phyloP scores from a whole-genome alignment of 2,329 filamentous ascomycete species.

The Sporothrix schenckii region DNA sequence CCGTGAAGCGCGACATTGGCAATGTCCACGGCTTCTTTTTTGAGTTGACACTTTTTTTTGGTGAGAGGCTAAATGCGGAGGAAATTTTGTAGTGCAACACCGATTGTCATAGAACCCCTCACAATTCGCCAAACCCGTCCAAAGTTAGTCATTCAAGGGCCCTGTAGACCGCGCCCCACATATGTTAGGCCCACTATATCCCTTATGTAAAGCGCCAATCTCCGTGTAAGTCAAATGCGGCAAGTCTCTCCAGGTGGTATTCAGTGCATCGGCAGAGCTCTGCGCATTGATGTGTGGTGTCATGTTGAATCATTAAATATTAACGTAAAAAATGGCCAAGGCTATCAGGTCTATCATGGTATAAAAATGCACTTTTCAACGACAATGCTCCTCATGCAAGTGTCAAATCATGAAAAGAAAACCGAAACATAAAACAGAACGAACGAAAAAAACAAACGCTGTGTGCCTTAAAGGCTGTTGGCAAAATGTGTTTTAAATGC shows the following conservation, averaged over 20 bases:
- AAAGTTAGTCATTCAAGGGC: conserved; percentile 24
- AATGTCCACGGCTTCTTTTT: conserved; percentile 4
- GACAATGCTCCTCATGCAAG: background rate
- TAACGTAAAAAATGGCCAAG: background rate
- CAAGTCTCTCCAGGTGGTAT: background rate
- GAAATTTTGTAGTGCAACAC: conserved; percentile 25
- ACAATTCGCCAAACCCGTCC: conserved; percentile 5
- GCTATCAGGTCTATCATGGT: conserved; percentile 20
- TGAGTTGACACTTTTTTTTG: conserved; percentile 16
- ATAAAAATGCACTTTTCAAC: conserved; percentile 7
- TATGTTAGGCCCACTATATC: conserved; percentile 10
- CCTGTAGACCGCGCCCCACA: conserved; percentile 2
- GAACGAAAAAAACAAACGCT: background rate
- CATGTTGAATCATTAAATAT: background rate
- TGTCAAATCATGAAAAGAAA: background rate
- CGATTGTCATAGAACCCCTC: conserved; percentile 26
- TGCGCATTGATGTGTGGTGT: background rate
- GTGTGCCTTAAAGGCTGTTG: background rate
- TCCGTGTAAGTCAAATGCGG: conserved; percentile 17
- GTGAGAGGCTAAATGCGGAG: conserved; percentile 19
- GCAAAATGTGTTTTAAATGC: background rate
- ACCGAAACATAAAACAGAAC: background rate
- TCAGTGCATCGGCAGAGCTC: background rate
- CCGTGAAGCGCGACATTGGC: background rate
- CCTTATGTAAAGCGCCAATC: background rate